A percentile compares a stretch with the other conserved stretches of the same genome.
Evolutionary conservation across 31 red algal species (phyloP).

Genomic region (Endocladia muricata): DNA sequence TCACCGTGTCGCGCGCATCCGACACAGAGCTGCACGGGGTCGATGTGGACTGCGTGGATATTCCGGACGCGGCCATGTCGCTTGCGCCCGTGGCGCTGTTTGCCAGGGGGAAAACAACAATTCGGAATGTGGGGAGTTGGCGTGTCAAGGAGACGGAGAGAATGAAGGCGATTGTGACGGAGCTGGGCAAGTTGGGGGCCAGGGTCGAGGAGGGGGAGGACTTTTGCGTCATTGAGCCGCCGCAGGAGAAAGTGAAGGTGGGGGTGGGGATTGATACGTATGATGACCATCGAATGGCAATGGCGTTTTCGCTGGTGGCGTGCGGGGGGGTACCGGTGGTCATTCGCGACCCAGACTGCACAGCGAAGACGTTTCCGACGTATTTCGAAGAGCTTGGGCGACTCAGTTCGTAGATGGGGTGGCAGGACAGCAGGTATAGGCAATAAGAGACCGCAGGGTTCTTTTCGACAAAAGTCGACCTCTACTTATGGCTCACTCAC

Average conservation of each 20-base stretch:
- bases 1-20: slow-evolving; percentile 67
- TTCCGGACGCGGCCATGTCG: slow-evolving; percentile 98
- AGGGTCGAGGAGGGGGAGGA: slow-evolving; percentile 90
- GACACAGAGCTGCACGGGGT: slow-evolving; percentile 63
- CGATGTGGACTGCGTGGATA: slow-evolving; percentile 94
- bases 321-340: slow-evolving; percentile 81
- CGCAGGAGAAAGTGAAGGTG: slow-evolving; percentile 18
- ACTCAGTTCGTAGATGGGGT: slow-evolving; percentile 1
- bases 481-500: too few relatives aligned
- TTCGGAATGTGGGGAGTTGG: slow-evolving; percentile 97
- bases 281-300: slow-evolving; percentile 99
- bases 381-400: slow-evolving; percentile 85
- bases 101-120: slow-evolving; percentile 75
- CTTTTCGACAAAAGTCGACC: too few relatives aligned
- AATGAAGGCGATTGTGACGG: slow-evolving; percentile 97
- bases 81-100: slow-evolving; percentile 92
- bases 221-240: slow-evolving; percentile 87
- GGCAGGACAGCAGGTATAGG: too few relatives aligned
- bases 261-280: slow-evolving; percentile 89
- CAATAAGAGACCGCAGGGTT: too few relatives aligned
- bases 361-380: slow-evolving; percentile 92
- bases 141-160: slow-evolving; percentile 98
- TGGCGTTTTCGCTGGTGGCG: slow-evolving; percentile 92
- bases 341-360: slow-evolving; percentile 89
- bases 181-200: slow-evolving; percentile 92